A percentile compares a stretch with the other conserved stretches of the same genome.
These are phyloP conservation scores for Leccinum griseonigrum DNA, from an alignment of 1,284 basidiomycete species.

Conservation along the genomic window DNA sequence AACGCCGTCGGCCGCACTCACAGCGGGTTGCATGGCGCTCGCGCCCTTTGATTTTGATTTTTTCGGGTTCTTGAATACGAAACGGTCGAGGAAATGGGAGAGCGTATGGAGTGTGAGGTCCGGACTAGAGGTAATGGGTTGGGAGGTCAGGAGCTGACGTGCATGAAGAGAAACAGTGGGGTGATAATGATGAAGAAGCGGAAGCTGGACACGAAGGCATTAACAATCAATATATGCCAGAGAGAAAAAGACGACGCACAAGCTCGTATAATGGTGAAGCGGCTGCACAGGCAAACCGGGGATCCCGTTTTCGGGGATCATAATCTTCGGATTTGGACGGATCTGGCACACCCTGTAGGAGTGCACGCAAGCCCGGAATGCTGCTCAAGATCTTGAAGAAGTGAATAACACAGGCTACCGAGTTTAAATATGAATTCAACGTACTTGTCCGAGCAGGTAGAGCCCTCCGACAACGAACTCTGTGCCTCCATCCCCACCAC, in stretches of 20 bases:
- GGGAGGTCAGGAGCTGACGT: conserved; percentile 70
- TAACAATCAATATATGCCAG: not conserved
- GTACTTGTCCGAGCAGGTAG: conserved; percentile 71
- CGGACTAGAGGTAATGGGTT: conserved; percentile 75
- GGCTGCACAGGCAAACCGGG: conserved; percentile 83
- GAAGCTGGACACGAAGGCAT: conserved; percentile 46
- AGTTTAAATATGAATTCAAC: conserved; percentile 13
- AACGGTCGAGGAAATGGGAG: conserved; percentile 85
- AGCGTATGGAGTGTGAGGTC: conserved; percentile 94
- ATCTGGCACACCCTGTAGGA: conserved; percentile 51
- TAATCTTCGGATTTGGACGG: conserved; percentile 52
- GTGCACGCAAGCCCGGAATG: conserved; percentile 65
- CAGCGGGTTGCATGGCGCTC: conserved; percentile 95
- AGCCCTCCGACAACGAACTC: conserved; percentile 92
- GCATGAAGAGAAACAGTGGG: conserved; percentile 90
- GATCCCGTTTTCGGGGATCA: conserved; percentile 90
- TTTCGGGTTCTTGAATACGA: conserved; percentile 96
- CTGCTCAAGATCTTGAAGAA: conserved; percentile 68
- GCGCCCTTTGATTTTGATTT: conserved; percentile 73
- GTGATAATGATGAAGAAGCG: conserved; percentile 86
- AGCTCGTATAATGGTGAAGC: conserved; percentile 88
- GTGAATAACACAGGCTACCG: not conserved
- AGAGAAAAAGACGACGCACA: conserved; percentile 43
- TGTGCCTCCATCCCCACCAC: conserved; percentile 68
- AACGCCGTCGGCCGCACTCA: conserved; percentile 58